Base-by-base conservation (phyloP, 1,284 basidiomycete genomes). In the Cryptococcus sp. region DNA sequence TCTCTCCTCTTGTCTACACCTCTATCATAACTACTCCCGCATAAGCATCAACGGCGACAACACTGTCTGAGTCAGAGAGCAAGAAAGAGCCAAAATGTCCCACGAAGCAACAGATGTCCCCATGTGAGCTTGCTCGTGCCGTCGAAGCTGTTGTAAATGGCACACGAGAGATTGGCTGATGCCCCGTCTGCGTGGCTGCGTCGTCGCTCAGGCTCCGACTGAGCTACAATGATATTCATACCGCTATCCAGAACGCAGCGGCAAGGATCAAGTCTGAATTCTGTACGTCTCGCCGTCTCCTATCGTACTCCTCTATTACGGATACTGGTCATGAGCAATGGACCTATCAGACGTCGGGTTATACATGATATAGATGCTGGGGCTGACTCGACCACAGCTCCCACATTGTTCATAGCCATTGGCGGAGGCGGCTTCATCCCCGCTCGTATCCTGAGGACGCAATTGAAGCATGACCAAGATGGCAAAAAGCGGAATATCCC, bases 401-500 rank as follows among this genome's bases (percentile, higher is more conserved):
- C 73, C 10, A 68, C 69, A 47, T 61, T 76, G 45, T 74, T 74
- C 66, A 75, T 73, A 56, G 78, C 78, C 47, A 79, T 79, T 57
- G 78, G 78, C 15, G 78, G 78, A 39, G 78, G 93, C 52, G 93
- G 93, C 42, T 95, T 95, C 81, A 93, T 95, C 80, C 93, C 93
- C 48, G 92, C 93, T 25, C 88, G 93, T 61, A 90, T 95, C 53
- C 84, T 95, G 85, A 86, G 93, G 50, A 94, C 93, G 0, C 93
- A 93, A 80, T 80, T 94, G 64, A 90, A 92, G 74, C 84, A 86
- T 70, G 79, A 84, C 11, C 81, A 84, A 4, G 69, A 76, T 35
- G 72, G 73, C 22, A 84, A 84, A 42, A 88, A 90, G 71, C 86
- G 85, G 65, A 89, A 90, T 64, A 87, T 96, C 55, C 90, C 91